Evolutionary conservation across 352 stramenopile species (phyloP).

Genomic region (Thalassiosira mediterranea): DNA sequence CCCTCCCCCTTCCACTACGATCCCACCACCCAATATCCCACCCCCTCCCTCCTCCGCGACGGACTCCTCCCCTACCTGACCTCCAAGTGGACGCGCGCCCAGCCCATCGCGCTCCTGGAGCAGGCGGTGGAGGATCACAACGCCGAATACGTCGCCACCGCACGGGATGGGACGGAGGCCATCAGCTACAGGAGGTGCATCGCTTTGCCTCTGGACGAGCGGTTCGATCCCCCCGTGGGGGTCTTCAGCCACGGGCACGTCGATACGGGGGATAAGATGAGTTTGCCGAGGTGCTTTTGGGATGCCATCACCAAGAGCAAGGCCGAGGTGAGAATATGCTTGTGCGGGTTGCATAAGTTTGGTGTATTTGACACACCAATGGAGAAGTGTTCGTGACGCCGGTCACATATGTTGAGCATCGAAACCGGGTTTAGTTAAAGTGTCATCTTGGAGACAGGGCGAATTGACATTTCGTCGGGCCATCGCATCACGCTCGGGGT

Average conservation of each 20-base stretch:
- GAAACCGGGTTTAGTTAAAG: too few species aligned
- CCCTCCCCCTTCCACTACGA: constrained; percentile 34
- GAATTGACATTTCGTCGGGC: too few species aligned
- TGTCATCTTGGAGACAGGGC: too few species aligned
- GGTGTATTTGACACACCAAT: too few species aligned
- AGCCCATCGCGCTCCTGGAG: constrained; percentile 61
- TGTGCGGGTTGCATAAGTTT: too few species aligned
- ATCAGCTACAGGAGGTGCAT: constrained; percentile 62
- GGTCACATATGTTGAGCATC: too few species aligned
- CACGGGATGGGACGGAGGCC: constrained; percentile 15
- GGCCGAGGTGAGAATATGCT: constrained; percentile 61
- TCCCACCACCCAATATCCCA: constrained; percentile 23
- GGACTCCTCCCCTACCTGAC: constrained; percentile 10
- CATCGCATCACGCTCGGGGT: too few species aligned
- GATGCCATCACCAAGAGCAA: constrained; percentile 63
- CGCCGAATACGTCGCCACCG: constrained; percentile 66
- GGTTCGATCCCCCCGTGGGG: constrained; percentile 79
- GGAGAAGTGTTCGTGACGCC: too few species aligned
- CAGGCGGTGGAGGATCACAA: constrained; percentile 83
- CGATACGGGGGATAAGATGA: constrained; percentile 82
- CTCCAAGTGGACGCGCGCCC: constrained; percentile 35
- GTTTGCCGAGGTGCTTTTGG: constrained; percentile 71
- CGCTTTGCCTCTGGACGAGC: constrained; percentile 69
- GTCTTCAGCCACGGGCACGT: constrained; percentile 77
- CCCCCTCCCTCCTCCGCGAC: constrained; percentile 6